A percentile compares a stretch with the other conserved stretches of the same genome.
Evolutionary conservation across 164 flowering plant genomes (phyloP).

Genomic region (Pachysandra terminalis): DNA sequence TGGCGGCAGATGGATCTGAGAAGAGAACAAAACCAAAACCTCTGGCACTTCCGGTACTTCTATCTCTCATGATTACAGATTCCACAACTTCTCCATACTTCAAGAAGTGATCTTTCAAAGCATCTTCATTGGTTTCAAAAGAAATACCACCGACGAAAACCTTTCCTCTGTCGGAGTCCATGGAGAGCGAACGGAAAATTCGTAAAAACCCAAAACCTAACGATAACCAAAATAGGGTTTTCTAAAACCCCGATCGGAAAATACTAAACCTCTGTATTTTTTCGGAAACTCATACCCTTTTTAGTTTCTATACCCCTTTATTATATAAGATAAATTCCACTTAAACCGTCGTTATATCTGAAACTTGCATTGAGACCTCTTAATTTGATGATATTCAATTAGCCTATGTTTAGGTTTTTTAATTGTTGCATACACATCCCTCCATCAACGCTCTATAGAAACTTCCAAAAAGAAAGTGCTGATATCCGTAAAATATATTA

Average conservation of each 20-base stretch:
- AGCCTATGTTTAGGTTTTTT: too few species aligned
- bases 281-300: too few species aligned
- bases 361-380: too few species aligned
- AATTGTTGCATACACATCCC: too few species aligned
- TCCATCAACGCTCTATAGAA: too few species aligned
- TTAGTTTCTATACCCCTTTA: too few species aligned
- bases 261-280: too few species aligned
- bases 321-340: too few species aligned
- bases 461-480: too few species aligned
- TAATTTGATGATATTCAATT: too few species aligned
- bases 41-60: constrained; percentile 34
- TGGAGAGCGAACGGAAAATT: constrained; percentile 10
- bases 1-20: constrained; percentile 45
- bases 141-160: constrained; percentile 69
- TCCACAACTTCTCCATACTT: constrained; percentile 49
- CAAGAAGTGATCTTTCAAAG: constrained; percentile 46
- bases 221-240: background rate
- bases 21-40: constrained; percentile 73
- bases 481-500: too few species aligned
- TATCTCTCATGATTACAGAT: constrained; percentile 40
- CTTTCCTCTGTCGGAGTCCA: constrained; percentile 51
- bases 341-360: too few species aligned
- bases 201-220: constrained; percentile 10
- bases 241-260: background rate
- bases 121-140: constrained; percentile 53